Evolutionary conservation across 2,329 filamentous ascomycete genomes (phyloP), one percentile per base, ranked within the genome.

Genomic region (Clarireedia homoeocarpa): DNA sequence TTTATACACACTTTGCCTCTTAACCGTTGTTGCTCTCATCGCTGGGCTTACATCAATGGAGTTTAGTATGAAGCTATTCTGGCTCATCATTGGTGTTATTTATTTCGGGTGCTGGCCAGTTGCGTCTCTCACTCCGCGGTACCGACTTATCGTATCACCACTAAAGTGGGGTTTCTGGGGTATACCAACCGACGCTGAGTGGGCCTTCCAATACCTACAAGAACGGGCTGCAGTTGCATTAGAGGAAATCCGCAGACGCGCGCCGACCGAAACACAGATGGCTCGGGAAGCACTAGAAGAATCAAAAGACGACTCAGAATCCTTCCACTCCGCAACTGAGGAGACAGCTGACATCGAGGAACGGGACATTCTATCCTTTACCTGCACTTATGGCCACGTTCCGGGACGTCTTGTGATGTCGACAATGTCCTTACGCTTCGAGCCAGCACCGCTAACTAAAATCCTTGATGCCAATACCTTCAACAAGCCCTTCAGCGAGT

Each of bases 71-170:
- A 71, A 70, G 39, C 44, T 60, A 4, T 59, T 60, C 15, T 69
- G 66, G 10, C 65, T 71, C 23, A 48, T 57, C 4, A 30, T 63
- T 6, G 71, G 70, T 3, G 20, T 70, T 6, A 59, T 60, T 0
- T 71, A 69, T 59, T 73, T 72, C 51, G 61, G 61, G 4, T 63
- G 68, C n/a, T 71, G 67, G 51, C 71, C 70, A 3, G 59, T 72
- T 6, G 64, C 66, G 6, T 65, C 61, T 15, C 65, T 67, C 4
- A 67, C 69, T 40, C 70, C 70, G 1, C 61, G 68, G 24, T 72
- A 72, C 51, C 63, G 70, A 6, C 66, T 72, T 0, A 58, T 72
- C 3, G 66, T 69, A 1, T 71, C 70, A 10, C 69, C 67, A 2
- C 57, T 65, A 2, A 71, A 70, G 51, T 70, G 67, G 39, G 24